Conservation (phyloP, 2,329 filamentous ascomycete species). For the Xylaria sp. region DNA sequence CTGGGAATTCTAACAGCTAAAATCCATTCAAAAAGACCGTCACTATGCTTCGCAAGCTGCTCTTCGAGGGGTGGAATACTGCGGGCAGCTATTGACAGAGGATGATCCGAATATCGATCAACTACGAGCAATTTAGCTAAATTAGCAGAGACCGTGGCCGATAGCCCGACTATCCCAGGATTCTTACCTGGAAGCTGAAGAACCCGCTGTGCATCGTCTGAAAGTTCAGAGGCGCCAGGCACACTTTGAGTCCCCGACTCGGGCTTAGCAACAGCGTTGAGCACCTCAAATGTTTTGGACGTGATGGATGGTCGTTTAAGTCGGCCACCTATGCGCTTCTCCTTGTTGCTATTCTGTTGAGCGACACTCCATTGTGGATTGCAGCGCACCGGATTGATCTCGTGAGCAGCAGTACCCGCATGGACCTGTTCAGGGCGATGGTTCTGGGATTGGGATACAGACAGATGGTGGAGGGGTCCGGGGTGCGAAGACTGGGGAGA, state of each 20-base stretch:
- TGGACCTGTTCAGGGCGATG: conserved; percentile 50
- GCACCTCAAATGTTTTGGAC: conserved; percentile 47
- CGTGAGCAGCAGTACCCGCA: conserved; percentile 33
- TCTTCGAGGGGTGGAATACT: conserved; percentile 45
- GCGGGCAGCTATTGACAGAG: conserved; percentile 45
- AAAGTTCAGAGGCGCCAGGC: conserved; percentile 33
- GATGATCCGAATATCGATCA: conserved; percentile 44
- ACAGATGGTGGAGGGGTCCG: conserved; percentile 47
- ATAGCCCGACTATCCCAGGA: conserved; percentile 10
- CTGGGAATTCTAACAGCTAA: conserved; percentile 41
- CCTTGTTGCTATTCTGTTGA: conserved; percentile 35
- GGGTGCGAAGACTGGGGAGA: neutral
- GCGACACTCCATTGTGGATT: conserved; percentile 34
- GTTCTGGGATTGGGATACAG: conserved; percentile 49
- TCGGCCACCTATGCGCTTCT: conserved; percentile 38
- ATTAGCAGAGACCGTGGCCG: conserved; percentile 14
- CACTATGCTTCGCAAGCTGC: conserved; percentile 48
- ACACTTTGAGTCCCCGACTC: conserved; percentile 38
- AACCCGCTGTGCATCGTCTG: conserved; percentile 37
- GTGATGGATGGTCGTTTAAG: conserved; percentile 43
- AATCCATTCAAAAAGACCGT: conserved; percentile 49
- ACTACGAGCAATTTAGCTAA: conserved; percentile 37
- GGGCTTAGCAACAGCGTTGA: conserved; percentile 48
- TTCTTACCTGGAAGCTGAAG: conserved; percentile 46
- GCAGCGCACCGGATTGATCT: conserved; percentile 35